Evolutionary conservation across 495 filamentous ascomycete species (phyloP), one percentile per base, ranked within the genome.

Genomic region (Cenococcum geophilum): DNA sequence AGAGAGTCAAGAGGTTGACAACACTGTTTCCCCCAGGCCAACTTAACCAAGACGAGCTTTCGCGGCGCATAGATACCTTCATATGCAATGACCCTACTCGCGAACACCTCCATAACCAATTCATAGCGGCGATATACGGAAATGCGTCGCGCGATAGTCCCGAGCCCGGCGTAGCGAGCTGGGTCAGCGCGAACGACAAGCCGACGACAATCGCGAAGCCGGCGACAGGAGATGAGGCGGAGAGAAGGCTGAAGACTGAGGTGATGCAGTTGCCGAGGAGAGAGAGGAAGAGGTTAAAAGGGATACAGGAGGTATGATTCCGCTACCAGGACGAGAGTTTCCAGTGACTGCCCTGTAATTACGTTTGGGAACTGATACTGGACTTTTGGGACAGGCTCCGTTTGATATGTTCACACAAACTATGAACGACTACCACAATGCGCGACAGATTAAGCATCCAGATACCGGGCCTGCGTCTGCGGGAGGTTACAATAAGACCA

Each of bases 151-250:
- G 93, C 60, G 93, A 98, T 72, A 83, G 89, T 70, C 93, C 93
- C 5, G 91, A 96, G 70, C 85, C 87, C 74, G 91, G 91, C 64
- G 88, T 95, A 66, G 95, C 93, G 61, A 88, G 83, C 66, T 98
- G 92, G 92, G 93, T 98, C 57, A 91, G 88, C 65, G 89, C 89
- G 22, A 96, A 93, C 69, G 92, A 97, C 76, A 97, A 97, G 76
- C 91, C 91, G n/a, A 77, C 81, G 14, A 72, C 80, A n/a, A 83
- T 86, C 50, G 84, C 83, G 54, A 92, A 93, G 73, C 89, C 88
- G 27, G 83, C 88, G 36, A 85, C 85, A 9, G 89, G 89, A 45
- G 93, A 97, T 81, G 85, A 89, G n/a, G 85, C 87, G 37, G 93
- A 97, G 74, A 86, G 92, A 70, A 80, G 88, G 68, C 71, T 97